Evolutionary conservation across 2,329 filamentous ascomycete genomes (phyloP), one percentile per base, ranked within the genome.

Genomic region (Hypocrella siamensis): DNA sequence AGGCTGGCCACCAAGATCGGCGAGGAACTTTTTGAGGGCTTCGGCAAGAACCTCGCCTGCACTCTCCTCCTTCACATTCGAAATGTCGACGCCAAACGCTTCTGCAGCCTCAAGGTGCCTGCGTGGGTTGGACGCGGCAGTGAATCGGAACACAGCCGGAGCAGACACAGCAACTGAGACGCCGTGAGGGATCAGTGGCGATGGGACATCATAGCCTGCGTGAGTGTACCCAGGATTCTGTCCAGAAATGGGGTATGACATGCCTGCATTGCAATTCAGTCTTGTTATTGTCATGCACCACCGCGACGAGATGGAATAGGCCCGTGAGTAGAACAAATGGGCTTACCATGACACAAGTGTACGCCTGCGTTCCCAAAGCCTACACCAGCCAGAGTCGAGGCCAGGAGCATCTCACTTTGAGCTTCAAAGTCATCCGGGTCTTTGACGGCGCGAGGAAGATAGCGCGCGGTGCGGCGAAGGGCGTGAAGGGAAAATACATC

Each of bases 321-420:
- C 9, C 8, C 17, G 9, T 16, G 17, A 15, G n/a, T 17, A 14
- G 27, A 9, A 26, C 9, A 18, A 16, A 8, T 19, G 19, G 17
- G 51, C 65, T 32, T 49, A 68, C 67, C 70, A 40, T 75, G 70
- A 40, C 70, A 75, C 28, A 75, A 64, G 58, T 98, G 90, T 3
- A 98, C 90, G 31, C 92, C 90, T 2, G 92, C 92, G 46, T 98
- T 98, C 15, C 92, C 90, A 52, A 98, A 98, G 0, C 90, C 90
- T 3, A 98, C 85, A 28, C 90, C 90, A 0, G 92, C 90, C 3
- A 98, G 63, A 0, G 90, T 98, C 1, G 90, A 81, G 3, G 90
- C 90, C 15, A 98, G 71, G 19, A 98, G 67, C 92, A 98, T 98
- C 55, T 96, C 76, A 19, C 73, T 80, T 56, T 98, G 90, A 0